Evolutionary conservation across 805 yeast genomes (phyloP).

Genomic region (Wickerhamomyces queroliae): DNA sequence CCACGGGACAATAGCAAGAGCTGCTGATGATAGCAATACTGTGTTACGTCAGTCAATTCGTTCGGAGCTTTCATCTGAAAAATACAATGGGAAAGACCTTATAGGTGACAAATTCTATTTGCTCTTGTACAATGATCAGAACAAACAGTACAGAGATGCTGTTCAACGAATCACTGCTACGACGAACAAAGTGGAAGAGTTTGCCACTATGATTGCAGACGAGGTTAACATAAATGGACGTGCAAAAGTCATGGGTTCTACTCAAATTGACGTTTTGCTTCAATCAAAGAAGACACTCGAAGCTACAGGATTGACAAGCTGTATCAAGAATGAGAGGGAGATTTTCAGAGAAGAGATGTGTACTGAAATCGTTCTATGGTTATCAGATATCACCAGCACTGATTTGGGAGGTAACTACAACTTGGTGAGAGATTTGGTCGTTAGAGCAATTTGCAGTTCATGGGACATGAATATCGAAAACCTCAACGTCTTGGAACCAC

Average conservation of each 20-base stretch:
- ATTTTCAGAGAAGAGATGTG: conserved; percentile 77
- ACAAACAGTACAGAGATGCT: conserved; percentile 71
- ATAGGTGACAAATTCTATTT: conserved; percentile 45
- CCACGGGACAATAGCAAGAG: conserved; percentile 19
- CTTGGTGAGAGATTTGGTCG: conserved; percentile 42
- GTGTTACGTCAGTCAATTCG: conserved; percentile 29
- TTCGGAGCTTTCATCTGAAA: conserved; percentile 25
- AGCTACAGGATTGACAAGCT: conserved; percentile 58
- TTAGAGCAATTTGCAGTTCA: conserved; percentile 50
- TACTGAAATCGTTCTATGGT: conserved; percentile 64
- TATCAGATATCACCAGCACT: conserved; percentile 50
- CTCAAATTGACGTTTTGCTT: conserved; percentile 41
- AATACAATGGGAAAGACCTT: conserved; percentile 39
- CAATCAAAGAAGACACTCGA: conserved; percentile 51
- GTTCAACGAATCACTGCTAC: conserved; percentile 57
- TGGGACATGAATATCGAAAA: conserved; percentile 52
- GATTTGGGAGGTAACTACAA: conserved; percentile 44
- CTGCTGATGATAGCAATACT: conserved; percentile 20
- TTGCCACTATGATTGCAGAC: conserved; percentile 68
- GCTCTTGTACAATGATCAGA: conserved; percentile 72
- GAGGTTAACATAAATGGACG: conserved; percentile 60
- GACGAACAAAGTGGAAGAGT: conserved; percentile 56
- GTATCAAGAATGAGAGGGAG: conserved; percentile 64
- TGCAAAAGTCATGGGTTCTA: conserved; percentile 59
- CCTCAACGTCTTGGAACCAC: not conserved